Conservation (phyloP, 805 yeast genomes). For the Candida ortonii region DNA sequence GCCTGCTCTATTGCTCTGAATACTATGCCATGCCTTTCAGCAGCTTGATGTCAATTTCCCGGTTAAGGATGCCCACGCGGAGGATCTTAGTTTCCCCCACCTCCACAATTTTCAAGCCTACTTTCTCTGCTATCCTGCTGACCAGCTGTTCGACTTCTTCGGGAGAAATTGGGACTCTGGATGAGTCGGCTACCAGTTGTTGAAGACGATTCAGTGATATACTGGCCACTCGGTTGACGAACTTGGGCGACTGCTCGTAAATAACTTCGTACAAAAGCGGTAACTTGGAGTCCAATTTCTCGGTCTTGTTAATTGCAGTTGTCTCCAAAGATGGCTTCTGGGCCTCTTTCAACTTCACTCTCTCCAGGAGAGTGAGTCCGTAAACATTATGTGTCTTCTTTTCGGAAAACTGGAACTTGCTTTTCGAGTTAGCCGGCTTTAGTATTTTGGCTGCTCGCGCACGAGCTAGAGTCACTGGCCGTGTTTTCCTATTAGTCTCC, state of each 20-base stretch:
- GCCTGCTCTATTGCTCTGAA: no score
- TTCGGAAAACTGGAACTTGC: conserved; percentile 37
- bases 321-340: conserved; percentile 11
- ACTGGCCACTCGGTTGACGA: conserved; percentile 8
- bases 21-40: conserved; percentile 6
- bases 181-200: conserved; percentile 22
- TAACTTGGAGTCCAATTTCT: conserved; percentile 20
- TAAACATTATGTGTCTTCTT: conserved; percentile 14
- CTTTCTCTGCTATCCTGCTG: conserved; percentile 6
- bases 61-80: conserved; percentile 17
- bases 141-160: conserved; percentile 18
- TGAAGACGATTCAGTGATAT: conserved; percentile 16
- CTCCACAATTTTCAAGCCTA: conserved; percentile 14
- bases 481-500: conserved; percentile 1
- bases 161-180: conserved; percentile 16
- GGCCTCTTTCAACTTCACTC: conserved; percentile 39
- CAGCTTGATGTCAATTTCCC: conserved; percentile 17
- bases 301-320: conserved; percentile 1
- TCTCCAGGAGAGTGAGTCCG: conserved; percentile 34
- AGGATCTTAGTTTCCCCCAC: conserved; percentile 23
- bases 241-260: conserved; percentile 23
- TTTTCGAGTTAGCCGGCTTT: conserved; percentile 32
- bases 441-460: conserved; percentile 4
- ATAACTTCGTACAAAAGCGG: conserved; percentile 23
- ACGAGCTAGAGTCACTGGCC: conserved; percentile 2